Conservation (phyloP, 1,284 basidiomycete species). For the Salmacisia buchloeana region DNA sequence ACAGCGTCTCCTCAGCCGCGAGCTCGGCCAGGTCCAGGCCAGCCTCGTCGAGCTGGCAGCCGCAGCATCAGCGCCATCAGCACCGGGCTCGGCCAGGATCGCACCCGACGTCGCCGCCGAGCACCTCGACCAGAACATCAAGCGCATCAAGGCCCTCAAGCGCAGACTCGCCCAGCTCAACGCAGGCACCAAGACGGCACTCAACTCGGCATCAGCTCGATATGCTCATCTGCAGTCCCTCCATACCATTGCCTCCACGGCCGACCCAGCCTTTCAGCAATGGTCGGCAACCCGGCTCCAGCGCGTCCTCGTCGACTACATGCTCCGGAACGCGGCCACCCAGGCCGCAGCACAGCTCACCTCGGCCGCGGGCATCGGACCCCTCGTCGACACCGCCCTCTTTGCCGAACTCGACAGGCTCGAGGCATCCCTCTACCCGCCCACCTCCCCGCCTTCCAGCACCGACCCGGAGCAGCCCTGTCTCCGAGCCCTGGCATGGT, state of each 20-base stretch:
- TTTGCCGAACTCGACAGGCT: conserved; percentile 82
- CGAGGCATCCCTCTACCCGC: conserved; percentile 64
- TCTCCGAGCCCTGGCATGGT: conserved; percentile 85
- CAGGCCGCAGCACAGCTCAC: conserved; percentile 27
- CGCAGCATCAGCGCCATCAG: too few species aligned
- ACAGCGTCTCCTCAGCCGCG: conserved; percentile 37
- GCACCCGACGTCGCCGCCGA: not conserved
- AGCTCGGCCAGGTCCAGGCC: conserved; percentile 21
- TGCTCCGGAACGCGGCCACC: conserved; percentile 62
- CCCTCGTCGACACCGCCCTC: conserved; percentile 62
- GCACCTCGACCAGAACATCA: not conserved
- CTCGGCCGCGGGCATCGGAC: conserved; percentile 14
- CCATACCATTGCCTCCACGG: conserved; percentile 16
- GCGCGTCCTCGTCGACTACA: conserved; percentile 88
- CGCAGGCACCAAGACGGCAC: conserved; percentile 14
- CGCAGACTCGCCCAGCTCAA: conserved; percentile 61
- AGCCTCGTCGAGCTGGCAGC: conserved; percentile 13
- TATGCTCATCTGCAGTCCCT: conserved; percentile 28
- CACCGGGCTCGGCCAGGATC: not conserved
- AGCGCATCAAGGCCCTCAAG: conserved; percentile 63
- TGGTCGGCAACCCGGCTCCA: conserved; percentile 78
- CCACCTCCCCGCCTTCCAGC: not conserved
- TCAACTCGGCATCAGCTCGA: conserved; percentile 24
- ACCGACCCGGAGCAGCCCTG: conserved; percentile 55
- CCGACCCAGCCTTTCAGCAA: conserved; percentile 20